Evolutionary conservation across 2,329 filamentous ascomycete genomes (phyloP).

Genomic region (Amauroascus niger): DNA sequence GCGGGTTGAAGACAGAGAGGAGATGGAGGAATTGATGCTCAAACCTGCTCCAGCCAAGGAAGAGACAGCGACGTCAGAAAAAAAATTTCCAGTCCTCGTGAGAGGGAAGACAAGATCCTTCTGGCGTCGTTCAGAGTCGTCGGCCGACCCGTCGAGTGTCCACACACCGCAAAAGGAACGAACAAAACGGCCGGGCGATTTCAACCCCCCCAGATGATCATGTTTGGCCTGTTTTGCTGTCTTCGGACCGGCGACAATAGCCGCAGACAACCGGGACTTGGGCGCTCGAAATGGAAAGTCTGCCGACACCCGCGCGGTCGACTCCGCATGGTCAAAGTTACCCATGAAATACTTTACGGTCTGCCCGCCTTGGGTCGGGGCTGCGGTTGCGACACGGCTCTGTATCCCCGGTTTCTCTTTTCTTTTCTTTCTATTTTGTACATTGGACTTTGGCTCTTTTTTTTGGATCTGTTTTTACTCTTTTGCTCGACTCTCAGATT

Average conservation of each 20-base stretch:
- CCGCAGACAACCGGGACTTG: slow-evolving; percentile 6
- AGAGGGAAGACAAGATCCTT: no score
- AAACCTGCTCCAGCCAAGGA: no score
- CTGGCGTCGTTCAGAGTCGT: neutral
- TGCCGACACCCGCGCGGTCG: neutral
- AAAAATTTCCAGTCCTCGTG: neutral
- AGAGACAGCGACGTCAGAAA: neutral
- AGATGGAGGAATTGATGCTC: neutral
- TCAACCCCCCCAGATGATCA: neutral
- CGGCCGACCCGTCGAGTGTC: neutral
- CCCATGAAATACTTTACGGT: no score
- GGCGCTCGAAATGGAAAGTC: neutral
- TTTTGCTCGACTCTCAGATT: neutral
- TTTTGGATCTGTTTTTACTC: neutral
- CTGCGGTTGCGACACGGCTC: neutral
- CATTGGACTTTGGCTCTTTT: no score
- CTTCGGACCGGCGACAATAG: slow-evolving; percentile 8
- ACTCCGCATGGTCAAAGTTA: neutral
- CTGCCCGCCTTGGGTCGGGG: neutral
- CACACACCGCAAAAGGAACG: no score
- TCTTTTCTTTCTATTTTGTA: no score
- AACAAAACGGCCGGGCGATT: no score
- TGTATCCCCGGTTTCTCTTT: neutral
- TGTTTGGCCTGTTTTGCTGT: neutral
- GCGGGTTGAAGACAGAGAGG: neutral